Conservation (phyloP, 495 filamentous ascomycete species). For the Penicillium parvum region DNA sequence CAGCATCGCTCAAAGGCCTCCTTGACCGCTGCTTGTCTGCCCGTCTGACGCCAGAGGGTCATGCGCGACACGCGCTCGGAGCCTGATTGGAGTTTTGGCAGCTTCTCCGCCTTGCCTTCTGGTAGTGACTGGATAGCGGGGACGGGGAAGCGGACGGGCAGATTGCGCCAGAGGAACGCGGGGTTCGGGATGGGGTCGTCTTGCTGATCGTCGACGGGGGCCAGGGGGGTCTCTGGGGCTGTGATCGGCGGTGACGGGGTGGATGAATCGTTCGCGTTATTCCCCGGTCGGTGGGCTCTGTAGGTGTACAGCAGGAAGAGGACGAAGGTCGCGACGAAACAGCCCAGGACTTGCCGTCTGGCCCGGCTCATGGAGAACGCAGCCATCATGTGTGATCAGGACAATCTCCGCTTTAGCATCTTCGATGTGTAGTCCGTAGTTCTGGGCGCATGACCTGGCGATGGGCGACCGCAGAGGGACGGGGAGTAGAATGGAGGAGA, state of each 20-base stretch:
- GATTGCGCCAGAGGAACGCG: conserved; percentile 5
- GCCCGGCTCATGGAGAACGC: conserved; percentile 11
- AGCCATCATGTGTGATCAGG: no score
- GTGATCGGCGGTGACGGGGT: background rate
- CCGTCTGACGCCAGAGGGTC: conserved; percentile 4
- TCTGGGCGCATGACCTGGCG: no score
- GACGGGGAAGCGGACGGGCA: conserved; percentile 12
- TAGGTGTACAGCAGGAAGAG: conserved; percentile 7
- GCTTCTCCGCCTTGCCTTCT: background rate
- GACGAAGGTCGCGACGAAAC: conserved; percentile 4
- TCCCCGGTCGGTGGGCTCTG: background rate
- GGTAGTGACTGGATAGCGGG: conserved; percentile 3
- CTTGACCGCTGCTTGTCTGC: conserved; percentile 45
- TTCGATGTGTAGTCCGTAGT: no score
- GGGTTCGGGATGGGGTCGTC: background rate
- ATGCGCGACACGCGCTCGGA: background rate
- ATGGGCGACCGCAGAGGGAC: no score
- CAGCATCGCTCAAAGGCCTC: conserved; percentile 59
- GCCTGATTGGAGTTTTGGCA: conserved; percentile 8
- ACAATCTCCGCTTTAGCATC: background rate
- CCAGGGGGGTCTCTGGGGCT: background rate
- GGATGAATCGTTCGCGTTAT: background rate
- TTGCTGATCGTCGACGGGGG: background rate
- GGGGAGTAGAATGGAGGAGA: no score
- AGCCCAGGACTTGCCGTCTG: conserved; percentile 14